Evolutionary conservation across 768 basidiomycete genomes (phyloP), one percentile per base, ranked within the genome.

Genomic region (Solioccasus polychromus): DNA sequence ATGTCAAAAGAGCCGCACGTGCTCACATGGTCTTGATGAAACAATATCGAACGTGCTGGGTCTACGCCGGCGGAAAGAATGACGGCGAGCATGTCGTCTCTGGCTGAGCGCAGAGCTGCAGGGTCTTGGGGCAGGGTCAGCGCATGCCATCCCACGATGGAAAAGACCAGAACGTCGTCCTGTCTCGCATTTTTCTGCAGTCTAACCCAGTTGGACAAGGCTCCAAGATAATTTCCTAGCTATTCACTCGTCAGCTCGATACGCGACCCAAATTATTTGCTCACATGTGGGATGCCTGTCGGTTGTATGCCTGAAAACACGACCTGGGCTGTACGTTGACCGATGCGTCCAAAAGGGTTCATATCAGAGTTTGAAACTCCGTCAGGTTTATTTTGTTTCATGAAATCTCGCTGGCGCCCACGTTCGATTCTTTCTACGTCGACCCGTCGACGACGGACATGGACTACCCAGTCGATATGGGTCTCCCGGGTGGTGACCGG

Each of bases 221-320:
- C 93, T 4, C 95, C 95, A 3, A 97, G 75, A 58, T 92, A 90
- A 64, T 98, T 97, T 35, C 95, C 95, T 59, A 96, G 73, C 93
- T 97, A 45, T 5, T 14, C 3, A 24, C 5, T 3, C 4, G 28
- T 53, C 25, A 54, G 52, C 45, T 11, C n/a, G 36, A 25, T 24
- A 32, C 9, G 24, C 23, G 10, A 50, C n/a, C n/a, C 25, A 19
- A 26, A 23, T 4, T 1, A 19, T 3, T 5, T 2, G 62, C 78
- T 54, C 64, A 93, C 92, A 69, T 95, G 92, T 37, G 91, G 89
- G 3, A 87, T 80, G 0, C 92, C 90, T 2, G 94, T 94, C 0
- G 94, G 94, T 60, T 95, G 94, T 24, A 97, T 95, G 4, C 92
- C 94, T 11, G 89, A 92, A 63, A 97, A 87, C 29, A 94, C 71